Conservation (phyloP, 192 early-diverging fungal genomes). For the Backusella australiensis region DNA sequence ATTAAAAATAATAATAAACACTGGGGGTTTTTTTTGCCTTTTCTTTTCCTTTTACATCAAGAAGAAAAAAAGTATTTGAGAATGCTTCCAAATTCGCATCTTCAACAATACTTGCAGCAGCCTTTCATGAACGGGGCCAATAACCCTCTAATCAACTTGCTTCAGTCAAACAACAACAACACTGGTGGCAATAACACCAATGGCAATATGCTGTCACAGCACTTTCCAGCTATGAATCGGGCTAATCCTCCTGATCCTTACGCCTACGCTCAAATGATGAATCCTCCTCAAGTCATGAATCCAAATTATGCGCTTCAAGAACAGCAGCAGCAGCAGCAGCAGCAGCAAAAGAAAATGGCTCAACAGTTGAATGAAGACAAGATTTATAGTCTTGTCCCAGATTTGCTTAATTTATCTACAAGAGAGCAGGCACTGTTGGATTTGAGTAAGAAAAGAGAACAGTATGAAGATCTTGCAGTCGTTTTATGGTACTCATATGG, state of each 20-base stretch:
- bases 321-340: constrained; percentile 31
- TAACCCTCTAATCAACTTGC: constrained; percentile 21
- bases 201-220: constrained; percentile 25
- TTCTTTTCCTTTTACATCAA: background rate
- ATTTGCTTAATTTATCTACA: constrained; percentile 68
- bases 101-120: constrained; percentile 49
- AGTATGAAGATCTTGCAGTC: constrained; percentile 92
- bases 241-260: constrained; percentile 8
- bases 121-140: constrained; percentile 12
- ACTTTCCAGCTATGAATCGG: constrained; percentile 25
- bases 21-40: background rate
- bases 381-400: constrained; percentile 86
- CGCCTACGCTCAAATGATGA: constrained; percentile 13
- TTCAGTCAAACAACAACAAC: constrained; percentile 20
- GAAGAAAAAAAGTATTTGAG: background rate
- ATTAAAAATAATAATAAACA: background rate
- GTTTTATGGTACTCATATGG: constrained; percentile 97
- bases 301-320: constrained; percentile 19
- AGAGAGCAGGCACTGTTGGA: constrained; percentile 93
- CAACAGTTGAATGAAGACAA: constrained; percentile 72
- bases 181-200: background rate
- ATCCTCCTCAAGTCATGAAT: constrained; percentile 14
- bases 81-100: constrained; percentile 37
- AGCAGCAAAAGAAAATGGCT: constrained; percentile 26
- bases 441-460: constrained; percentile 90